Evolutionary conservation across 164 flowering plant species (phyloP), one percentile per base, ranked within the genome.

Genomic region (Annona cherimola): DNA sequence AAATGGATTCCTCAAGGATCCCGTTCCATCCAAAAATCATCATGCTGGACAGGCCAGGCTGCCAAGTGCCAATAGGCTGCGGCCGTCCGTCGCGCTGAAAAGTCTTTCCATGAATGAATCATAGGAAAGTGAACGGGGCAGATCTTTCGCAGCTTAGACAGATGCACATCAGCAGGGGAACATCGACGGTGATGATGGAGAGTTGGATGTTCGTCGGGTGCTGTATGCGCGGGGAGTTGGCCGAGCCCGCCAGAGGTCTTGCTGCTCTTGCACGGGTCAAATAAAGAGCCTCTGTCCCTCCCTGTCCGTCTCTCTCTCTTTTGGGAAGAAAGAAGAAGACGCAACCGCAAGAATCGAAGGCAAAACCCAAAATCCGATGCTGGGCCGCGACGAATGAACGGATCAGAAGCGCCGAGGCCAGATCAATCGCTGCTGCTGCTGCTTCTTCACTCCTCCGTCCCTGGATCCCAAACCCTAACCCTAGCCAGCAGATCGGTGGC

Each of bases 401-500:
- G 2, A 50, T 50, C 57, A 50, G 57, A 16, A 9, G 57, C 57
- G 14, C 57, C 57, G 1, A 50, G 57, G 14, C 8, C 16, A 50
- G 57, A 50, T 50, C 57, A 50, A 50, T 8, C 57, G 57, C 3
- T 62, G 19, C 65, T 62, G 6, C 6, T 35, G 3, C 19, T n/a
- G n/a, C 63, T 26, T 61, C 26, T 61, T 0, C 5, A 42, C 42
- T 39, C 66, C 39, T 16, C 5, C 44, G 42, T n/a, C 68, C 19
- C 46, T 12, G 2, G 35, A 55, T 20, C 64, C 45, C 50, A 45
- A 55, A 57, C 55, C 67, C 67, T 42, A 61, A 66, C 70, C 69
- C 57, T 26, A 20, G 9, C 39, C 50, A 9, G 26, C 43, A 55
- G 70, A 39, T 42, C 50, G 45, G 35, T 5, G 55, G 55, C 44